Conservation (phyloP, 73 alveolate species). For the Symbiodinium pilosum region DNA sequence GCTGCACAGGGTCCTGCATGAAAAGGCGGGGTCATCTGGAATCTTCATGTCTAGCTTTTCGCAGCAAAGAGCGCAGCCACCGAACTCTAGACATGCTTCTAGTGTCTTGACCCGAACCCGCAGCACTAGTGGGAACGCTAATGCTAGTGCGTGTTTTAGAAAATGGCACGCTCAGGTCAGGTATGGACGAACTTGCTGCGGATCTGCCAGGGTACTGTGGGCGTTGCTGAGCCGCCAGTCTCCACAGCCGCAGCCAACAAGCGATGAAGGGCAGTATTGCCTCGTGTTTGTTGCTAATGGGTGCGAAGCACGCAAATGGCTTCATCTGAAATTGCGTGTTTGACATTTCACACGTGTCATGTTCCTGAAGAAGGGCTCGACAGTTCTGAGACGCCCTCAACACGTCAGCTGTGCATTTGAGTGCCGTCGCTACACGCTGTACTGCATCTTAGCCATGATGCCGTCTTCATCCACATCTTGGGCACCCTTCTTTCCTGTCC, state of each 20-base stretch:
- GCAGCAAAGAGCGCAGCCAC: background rate
- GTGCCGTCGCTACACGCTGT: background rate
- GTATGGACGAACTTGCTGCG: no score
- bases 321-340: no score
- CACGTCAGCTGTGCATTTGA: no score
- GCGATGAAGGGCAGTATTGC: background rate
- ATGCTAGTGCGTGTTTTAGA: no score
- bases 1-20: conserved; percentile 31
- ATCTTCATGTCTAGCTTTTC: background rate
- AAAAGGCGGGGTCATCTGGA: background rate
- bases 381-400: no score
- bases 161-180: no score
- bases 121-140: no score
- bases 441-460: background rate
- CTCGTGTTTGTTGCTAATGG: background rate
- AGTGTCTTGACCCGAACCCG: no score
- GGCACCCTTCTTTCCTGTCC: background rate
- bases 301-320: no score
- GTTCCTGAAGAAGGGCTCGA: no score
- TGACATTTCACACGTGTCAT: no score
- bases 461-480: background rate
- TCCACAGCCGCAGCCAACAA: background rate
- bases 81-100: background rate
- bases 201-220: background rate
- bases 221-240: background rate